Evolutionary conservation across 1,284 basidiomycete species (phyloP).

Genomic region (Leccinum griseonigrum): DNA sequence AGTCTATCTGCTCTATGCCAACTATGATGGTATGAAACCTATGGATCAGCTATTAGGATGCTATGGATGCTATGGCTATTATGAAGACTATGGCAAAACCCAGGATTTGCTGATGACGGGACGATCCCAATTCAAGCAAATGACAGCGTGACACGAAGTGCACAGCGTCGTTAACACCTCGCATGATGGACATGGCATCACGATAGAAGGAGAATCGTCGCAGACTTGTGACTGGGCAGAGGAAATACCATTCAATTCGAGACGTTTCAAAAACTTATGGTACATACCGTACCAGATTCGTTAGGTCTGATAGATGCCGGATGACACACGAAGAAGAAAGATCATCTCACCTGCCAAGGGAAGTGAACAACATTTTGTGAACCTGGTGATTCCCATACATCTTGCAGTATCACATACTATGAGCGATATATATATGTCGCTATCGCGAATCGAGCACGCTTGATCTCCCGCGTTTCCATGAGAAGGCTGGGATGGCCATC

Average conservation of each 20-base stretch:
- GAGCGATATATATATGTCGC: too few relatives aligned
- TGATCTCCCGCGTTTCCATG: not conserved
- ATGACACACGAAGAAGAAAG: not conserved
- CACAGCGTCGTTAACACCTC: slow-evolving; percentile 10
- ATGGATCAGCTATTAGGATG: too few relatives aligned
- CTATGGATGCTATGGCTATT: too few relatives aligned
- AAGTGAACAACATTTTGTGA: too few relatives aligned
- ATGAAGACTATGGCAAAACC: too few relatives aligned
- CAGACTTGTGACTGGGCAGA: not conserved
- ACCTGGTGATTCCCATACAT: not conserved
- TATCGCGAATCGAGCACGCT: not conserved
- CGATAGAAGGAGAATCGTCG: not conserved
- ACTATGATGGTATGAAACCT: too few relatives aligned
- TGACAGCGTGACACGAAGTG: slow-evolving; percentile 12
- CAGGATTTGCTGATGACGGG: not conserved
- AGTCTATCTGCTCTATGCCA: too few relatives aligned
- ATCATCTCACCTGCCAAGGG: not conserved
- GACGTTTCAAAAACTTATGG: not conserved
- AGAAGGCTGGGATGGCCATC: not conserved
- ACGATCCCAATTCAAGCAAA: slow-evolving; percentile 21
- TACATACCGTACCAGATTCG: not conserved
- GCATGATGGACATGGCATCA: slow-evolving; percentile 17
- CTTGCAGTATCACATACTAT: not conserved
- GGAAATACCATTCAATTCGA: not conserved
- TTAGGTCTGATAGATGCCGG: too few relatives aligned